Evolutionary conservation across 306 rosid species (phyloP), one percentile per base, ranked within the genome.

Genomic region (Notholithocarpus densiflorus): DNA sequence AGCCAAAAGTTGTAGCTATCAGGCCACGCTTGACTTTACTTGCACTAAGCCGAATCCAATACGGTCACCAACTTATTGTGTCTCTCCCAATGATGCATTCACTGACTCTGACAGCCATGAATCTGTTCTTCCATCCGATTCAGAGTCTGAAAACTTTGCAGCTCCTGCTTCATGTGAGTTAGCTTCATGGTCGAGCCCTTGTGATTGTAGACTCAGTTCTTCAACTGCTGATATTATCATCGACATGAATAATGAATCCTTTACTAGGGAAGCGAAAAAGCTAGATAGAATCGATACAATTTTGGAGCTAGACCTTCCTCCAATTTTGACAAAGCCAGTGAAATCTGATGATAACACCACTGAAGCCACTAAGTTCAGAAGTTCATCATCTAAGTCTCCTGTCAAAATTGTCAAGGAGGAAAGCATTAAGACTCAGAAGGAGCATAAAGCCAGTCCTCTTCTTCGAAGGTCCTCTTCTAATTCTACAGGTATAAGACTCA

Each of bases 181-280:
- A 64, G 54, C 68, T 13, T 83, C 82, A 0, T 82, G 82, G 83
- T 5, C 77, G 27, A 65, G 86, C 79, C 68, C 91, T 59, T 82
- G 90, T 78, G 87, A 84, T 51, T 87, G 91, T 72, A 85, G 91
- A 70, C 86, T 89, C 71, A 90, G 97, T 48, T 91, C 98, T 74
- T 90, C 96, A 45, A 86, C 92, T 27, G 77, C 85, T 77, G 91
- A 92, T 70, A 86, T 88, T 65, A 86, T 90, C 89, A 89, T 88
- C 48, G 97, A 91, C 88, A 80, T 91, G 90, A 89, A 89, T 75
- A 72, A 72, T 51, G 88, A 84, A 61, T 68, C 81, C 32, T 76
- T 88, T 56, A 77, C 66, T 11, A 87, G 82, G 62, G 86, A 86
- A 76, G 21, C 82, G 32, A 83, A 84, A 73, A 87, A 77, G 76